Percentiles rank a stretch among this genome's conserved stretches.
These are phyloP conservation scores for Oenanthe sinensis DNA, from an alignment of 129 eudicot species.

Conservation along the genomic window DNA sequence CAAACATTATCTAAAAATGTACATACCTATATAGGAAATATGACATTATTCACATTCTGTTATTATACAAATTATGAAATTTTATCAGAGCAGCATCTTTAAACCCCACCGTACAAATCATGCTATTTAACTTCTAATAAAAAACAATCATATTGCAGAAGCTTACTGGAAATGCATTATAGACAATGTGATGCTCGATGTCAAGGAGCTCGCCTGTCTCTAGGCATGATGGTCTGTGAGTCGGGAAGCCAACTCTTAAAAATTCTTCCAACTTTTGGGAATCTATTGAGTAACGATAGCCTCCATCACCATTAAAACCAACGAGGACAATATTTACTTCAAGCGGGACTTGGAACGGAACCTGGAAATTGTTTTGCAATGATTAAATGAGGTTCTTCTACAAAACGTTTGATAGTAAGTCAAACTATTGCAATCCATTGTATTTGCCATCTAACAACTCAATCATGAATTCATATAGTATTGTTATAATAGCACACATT, in stretches of 20 bases:
- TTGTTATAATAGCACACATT: neutral
- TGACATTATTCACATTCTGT: neutral
- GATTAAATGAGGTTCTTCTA: neutral
- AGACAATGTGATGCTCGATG: conserved; percentile 95
- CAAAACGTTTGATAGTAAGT: neutral
- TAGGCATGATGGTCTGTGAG: conserved; percentile 88
- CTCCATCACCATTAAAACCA: conserved; percentile 97
- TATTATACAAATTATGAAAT: neutral
- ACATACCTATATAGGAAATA: neutral
- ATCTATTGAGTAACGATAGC: conserved; percentile 74
- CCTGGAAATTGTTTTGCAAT: conserved; percentile 40
- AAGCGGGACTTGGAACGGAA: conserved; percentile 98
- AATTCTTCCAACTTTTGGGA: conserved; percentile 78
- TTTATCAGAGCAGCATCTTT: neutral
- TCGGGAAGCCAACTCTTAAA: conserved; percentile 69
- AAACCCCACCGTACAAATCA: neutral
- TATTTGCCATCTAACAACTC: neutral
- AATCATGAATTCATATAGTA: neutral
- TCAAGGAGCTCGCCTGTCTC: conserved; percentile 96
- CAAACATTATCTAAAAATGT: neutral
- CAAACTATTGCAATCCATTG: neutral
- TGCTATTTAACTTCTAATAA: neutral
- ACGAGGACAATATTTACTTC: conserved; percentile 85
- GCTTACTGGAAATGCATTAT: conserved; percentile 79
- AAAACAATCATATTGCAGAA: conserved; percentile 9